Base-by-base conservation (phyloP, 116 monocot genomes). In the Posidonia oceanica region DNA sequence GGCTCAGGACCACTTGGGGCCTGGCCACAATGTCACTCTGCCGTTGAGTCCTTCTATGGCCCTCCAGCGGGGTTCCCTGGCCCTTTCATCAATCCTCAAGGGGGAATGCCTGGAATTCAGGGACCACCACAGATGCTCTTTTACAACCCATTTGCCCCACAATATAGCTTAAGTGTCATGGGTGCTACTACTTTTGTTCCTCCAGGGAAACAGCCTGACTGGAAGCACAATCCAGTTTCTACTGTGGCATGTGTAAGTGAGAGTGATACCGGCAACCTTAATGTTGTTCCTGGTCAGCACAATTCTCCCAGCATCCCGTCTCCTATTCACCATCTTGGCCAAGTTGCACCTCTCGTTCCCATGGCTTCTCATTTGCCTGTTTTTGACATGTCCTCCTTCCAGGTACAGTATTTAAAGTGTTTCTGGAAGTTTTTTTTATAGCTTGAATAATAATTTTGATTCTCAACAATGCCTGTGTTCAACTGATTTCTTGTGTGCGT, bases 101-200 rank as follows among this genome's bases (percentile, higher is more conserved):
- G 82, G 58, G 91, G 88, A 36, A 86, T 92, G n/a, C 81, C 88
- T 69, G 85, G 87, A 23, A 84, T 97, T 63, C 92, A 97, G 79
- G 85, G 75, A 36, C 93, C 85, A 41, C 90, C 83, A 41, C 98
- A 92, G 63, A 98, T 98, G 98, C 83, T 98, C 39, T 85, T 98
- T 17, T 98, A 98, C 74, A 98, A 93, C 65, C 98, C 89, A 78
- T 98, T 92, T 83, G 69, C 96, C 57, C 93, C 97, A 22, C 89
- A 89, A 29, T 97, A 89, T 77, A 87, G 92, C 4, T 52, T 97
- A 66, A 82, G 89, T 79, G 87, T 86, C 63, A 90, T 98, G 93
- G 87, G 93, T 57, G 51, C 78, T 29, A 71, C 91, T 21, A 75
- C 94, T 72, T 93, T 83, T 81, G 83, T 98, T 62, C 90, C 98